Evolutionary conservation across 169 alveolate genomes (phyloP), one percentile per base, ranked within the genome.

Genomic region (Babesia bovis): DNA sequence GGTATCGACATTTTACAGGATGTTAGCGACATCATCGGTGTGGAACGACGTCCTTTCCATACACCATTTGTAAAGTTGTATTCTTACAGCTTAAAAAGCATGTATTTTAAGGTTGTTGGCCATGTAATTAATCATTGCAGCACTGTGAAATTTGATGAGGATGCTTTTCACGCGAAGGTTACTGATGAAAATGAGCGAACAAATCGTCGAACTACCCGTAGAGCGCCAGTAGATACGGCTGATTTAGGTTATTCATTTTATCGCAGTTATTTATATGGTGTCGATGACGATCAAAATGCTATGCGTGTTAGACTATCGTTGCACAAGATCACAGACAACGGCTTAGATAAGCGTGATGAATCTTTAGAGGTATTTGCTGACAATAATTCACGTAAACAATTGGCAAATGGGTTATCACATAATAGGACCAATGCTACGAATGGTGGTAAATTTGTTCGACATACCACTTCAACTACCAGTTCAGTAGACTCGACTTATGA

Each of bases 1-100:
- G 56, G 77, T 38, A 70, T 79, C 32, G 87, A 79, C 28, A 59
- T 79, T 13, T 7, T 79, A 4, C 87, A 79, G 56, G 87, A 79
- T 32, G 82, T 44, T 21, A 69, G 76, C 32, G 45, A 55, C 26
- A 26, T 77, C 63, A 26, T 35, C 25, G 61, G 59, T 25, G 60
- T 74, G 38, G 69, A 74, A 25, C 5, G 47, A 10, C 40, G 75
- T 4, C 75, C 59, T 10, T 45, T 33, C 38, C 73, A 79, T 26
- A 67, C 83, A 9, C 87, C 87, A 0, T 79, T 79, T 59, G 55
- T 69, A 3, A 23, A 69, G 15, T 42, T 79, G 33, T 69, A 79
- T 33, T 70, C 87, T 15, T 79, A 79, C 47, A 69, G 67, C 70
- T 69, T 69, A 58, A 69, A 49, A 50, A 69, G 83, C 60, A 79